phyloP scores from a whole-genome alignment of 495 filamentous ascomycete genomes.

The Hypomontagnella monticulosa region DNA sequence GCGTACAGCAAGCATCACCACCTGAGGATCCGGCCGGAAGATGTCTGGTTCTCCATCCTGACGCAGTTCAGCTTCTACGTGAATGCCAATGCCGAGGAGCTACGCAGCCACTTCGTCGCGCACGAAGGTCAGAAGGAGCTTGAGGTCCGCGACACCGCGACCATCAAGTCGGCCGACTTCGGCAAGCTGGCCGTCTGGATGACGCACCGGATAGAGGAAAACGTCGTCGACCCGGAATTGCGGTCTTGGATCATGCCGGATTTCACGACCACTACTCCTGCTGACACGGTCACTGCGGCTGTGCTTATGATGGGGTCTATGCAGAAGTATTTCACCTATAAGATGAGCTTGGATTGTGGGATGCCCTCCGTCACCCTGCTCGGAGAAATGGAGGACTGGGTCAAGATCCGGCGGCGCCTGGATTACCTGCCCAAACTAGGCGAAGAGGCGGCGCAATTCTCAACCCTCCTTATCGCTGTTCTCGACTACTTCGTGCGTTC shows the following conservation, averaged over 20 bases:
- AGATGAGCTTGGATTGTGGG: conserved; percentile 46
- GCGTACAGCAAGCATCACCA: conserved; percentile 40
- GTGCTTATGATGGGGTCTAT: conserved; percentile 26
- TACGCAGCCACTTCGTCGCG: conserved; percentile 48
- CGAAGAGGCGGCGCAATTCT: conserved; percentile 38
- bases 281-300: conserved; percentile 27
- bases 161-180: background rate
- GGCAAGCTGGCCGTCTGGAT: background rate
- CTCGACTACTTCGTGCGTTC: conserved; percentile 1
- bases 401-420: conserved; percentile 44
- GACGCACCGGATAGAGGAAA: background rate
- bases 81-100: conserved; percentile 49
- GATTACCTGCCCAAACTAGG: conserved; percentile 53
- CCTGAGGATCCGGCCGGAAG: conserved; percentile 52
- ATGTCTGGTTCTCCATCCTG: conserved; percentile 54
- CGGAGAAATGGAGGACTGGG: conserved; percentile 56
- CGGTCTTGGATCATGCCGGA: conserved; percentile 40
- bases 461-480: background rate
- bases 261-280: conserved; percentile 41
- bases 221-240: conserved; percentile 22
- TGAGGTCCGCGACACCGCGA: background rate
- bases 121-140: conserved; percentile 50
- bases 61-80: conserved; percentile 48
- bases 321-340: conserved; percentile 14
- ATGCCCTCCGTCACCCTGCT: conserved; percentile 62